Conservation (phyloP, 2,329 filamentous ascomycete genomes). For the Colletotrichum sp. region DNA sequence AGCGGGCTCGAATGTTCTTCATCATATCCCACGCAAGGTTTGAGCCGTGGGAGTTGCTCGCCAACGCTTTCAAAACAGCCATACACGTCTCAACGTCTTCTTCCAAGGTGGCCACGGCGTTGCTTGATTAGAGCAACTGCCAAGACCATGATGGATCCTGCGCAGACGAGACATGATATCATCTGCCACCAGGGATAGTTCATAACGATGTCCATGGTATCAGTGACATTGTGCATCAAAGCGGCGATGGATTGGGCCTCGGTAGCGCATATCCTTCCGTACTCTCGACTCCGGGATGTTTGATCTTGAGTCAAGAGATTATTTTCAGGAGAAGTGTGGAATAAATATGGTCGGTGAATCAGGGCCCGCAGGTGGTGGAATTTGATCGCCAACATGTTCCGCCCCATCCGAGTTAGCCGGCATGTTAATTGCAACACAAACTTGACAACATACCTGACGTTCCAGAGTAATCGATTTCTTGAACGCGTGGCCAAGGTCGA, state of each 20-base stretch:
- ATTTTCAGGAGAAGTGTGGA: not conserved
- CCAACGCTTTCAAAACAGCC: not conserved
- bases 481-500: not conserved
- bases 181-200: not conserved
- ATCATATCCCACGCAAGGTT: not conserved
- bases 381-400: not conserved
- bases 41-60: not conserved
- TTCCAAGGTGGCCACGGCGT: not conserved
- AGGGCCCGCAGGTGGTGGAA: not conserved
- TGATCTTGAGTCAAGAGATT: not conserved
- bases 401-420: not conserved
- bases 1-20: not conserved
- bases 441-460: not conserved
- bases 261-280: not conserved
- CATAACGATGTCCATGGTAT: not conserved
- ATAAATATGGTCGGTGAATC: not conserved
- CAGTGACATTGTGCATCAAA: not conserved
- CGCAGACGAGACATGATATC: not conserved
- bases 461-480: not conserved
- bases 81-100: not conserved
- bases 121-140: not conserved
- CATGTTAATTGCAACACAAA: fast-evolving
- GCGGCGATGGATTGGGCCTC: not conserved
- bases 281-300: not conserved
- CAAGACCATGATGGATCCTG: not conserved